These are phyloP conservation scores for Chaetoceros muelleri DNA, from an alignment of 108 stramenopile genomes.

Conservation along the genomic window DNA sequence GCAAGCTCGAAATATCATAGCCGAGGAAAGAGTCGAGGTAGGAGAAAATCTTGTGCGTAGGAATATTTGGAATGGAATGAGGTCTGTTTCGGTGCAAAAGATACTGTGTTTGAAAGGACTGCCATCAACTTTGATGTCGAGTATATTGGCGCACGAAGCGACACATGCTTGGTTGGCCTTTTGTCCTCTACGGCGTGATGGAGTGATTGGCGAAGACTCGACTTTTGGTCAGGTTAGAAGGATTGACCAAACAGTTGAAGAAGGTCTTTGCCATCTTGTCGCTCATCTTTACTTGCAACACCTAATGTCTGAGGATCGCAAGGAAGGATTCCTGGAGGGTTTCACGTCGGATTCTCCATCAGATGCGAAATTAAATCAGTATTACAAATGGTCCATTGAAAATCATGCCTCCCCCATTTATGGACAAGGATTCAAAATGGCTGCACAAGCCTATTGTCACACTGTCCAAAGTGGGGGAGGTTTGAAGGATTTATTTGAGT, in stretches of 20 bases:
- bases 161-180: constrained; percentile 78
- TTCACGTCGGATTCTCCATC: constrained; percentile 17
- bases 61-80: constrained; percentile 12
- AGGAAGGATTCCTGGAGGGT: constrained; percentile 26
- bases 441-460: constrained; percentile 37
- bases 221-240: not conserved
- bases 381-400: constrained; percentile 58
- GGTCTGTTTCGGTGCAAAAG: constrained; percentile 35
- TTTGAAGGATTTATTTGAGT: constrained; percentile 41
- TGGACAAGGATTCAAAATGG: constrained; percentile 38
- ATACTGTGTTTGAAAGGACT: constrained; percentile 76
- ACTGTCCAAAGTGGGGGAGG: constrained; percentile 15
- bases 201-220: not conserved
- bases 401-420: constrained; percentile 41
- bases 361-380: constrained; percentile 46
- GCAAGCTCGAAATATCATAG: constrained; percentile 9
- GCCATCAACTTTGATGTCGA: constrained; percentile 66
- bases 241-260: constrained; percentile 47
- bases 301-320: not conserved
- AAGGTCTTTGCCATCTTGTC: constrained; percentile 54
- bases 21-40: not conserved
- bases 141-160: constrained; percentile 84
- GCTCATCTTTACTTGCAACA: constrained; percentile 40
- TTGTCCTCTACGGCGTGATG: constrained; percentile 16
- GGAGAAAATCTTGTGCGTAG: not conserved